A percentile compares a stretch with the other conserved stretches of the same genome.
These are phyloP conservation scores for Blastomyces emzantsi DNA, from an alignment of 2,329 filamentous ascomycete species.

Conservation along the genomic window DNA sequence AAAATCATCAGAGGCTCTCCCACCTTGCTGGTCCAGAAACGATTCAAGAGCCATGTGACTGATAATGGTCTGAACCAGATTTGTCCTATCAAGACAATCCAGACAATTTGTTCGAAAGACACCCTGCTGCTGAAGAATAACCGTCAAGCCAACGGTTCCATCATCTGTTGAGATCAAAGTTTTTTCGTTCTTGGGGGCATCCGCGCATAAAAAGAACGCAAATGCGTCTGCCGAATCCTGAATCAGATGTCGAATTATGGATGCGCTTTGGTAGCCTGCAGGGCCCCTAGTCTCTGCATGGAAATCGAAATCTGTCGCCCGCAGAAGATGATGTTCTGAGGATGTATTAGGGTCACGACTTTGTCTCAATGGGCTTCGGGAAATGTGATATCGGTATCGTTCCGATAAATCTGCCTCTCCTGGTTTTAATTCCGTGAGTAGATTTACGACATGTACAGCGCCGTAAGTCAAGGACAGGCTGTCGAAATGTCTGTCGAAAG, in stretches of 20 bases:
- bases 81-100: constrained; percentile 91
- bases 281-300: constrained; percentile 86
- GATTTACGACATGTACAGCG: constrained; percentile 82
- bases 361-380: constrained; percentile 61
- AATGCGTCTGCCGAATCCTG: constrained; percentile 74
- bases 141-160: constrained; percentile 41
- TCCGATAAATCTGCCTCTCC: constrained; percentile 76
- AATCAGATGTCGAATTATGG: constrained; percentile 69
- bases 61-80: constrained; percentile 90
- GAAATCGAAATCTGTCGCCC: constrained; percentile 87
- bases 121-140: constrained; percentile 86
- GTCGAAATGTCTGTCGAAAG: constrained; percentile 92
- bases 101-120: constrained; percentile 93
- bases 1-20: constrained; percentile 66
- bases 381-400: constrained; percentile 69
- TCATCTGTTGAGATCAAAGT: constrained; percentile 19
- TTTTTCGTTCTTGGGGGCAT: constrained; percentile 46
- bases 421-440: constrained; percentile 81
- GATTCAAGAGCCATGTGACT: constrained; percentile 86
- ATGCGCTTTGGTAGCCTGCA: constrained; percentile 83
- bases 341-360: constrained; percentile 42
- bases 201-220: constrained; percentile 81
- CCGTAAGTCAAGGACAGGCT: constrained; percentile 80
- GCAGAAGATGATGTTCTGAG: constrained; percentile 63
- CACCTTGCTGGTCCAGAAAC: constrained; percentile 65